Evolutionary conservation across 352 stramenopile species (phyloP).

Genomic region (Stramenopiles sp.): DNA sequence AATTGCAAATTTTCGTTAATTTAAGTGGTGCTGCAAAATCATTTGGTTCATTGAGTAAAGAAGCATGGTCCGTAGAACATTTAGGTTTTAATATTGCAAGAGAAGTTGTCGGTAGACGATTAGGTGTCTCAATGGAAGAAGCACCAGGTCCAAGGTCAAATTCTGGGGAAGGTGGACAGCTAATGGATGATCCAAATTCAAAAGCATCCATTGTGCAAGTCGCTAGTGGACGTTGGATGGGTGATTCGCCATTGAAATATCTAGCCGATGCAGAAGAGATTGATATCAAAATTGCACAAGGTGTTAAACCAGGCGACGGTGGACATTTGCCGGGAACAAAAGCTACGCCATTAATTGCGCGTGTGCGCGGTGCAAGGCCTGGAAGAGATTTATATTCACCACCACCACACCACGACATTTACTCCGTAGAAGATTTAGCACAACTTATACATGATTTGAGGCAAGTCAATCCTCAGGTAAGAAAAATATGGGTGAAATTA

Average conservation of each 20-base stretch:
- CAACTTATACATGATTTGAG: slow-evolving; percentile 95
- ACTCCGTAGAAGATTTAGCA: slow-evolving; percentile 90
- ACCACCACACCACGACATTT: slow-evolving; percentile 91
- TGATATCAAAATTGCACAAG: slow-evolving; percentile 95
- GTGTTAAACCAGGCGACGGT: slow-evolving; percentile 75
- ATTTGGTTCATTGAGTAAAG: background rate
- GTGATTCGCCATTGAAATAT: slow-evolving; percentile 72
- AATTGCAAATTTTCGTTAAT: background rate
- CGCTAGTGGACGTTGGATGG: slow-evolving; percentile 78
- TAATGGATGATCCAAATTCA: slow-evolving; percentile 51
- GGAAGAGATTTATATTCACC: slow-evolving; percentile 85
- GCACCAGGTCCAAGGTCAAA: background rate
- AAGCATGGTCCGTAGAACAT: background rate
- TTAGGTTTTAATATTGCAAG: background rate
- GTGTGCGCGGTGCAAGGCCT: slow-evolving; percentile 80
- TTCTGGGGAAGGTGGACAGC: background rate
- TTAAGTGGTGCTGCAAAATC: background rate
- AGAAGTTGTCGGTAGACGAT: background rate
- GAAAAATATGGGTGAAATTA: slow-evolving; percentile 81
- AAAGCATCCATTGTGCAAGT: slow-evolving; percentile 71
- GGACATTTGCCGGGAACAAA: slow-evolving; percentile 87
- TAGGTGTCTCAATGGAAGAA: background rate
- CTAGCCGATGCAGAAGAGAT: slow-evolving; percentile 87
- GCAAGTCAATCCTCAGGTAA: slow-evolving; percentile 70
- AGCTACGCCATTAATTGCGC: slow-evolving; percentile 81